Percentiles rank a stretch among this genome's conserved stretches.
These are phyloP conservation scores for Alternaria sp. DNA, from an alignment of 2,329 filamentous ascomycete genomes.

Conservation along the genomic window DNA sequence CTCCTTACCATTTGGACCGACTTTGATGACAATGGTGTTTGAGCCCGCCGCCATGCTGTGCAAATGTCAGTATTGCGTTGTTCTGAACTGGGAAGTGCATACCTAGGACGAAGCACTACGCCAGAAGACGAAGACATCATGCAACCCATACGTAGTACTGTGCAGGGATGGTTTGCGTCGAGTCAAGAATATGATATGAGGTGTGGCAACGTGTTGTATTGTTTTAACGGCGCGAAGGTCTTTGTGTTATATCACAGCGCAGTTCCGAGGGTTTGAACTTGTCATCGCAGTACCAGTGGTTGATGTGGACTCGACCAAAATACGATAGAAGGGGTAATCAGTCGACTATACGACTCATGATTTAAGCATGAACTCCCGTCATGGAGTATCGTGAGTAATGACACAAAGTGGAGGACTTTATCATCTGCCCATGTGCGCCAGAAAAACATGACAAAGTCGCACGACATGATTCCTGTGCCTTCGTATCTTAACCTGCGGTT, in stretches of 20 bases:
- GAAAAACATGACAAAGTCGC: neutral
- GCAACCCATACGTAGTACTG: neutral
- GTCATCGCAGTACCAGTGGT: neutral
- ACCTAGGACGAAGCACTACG: neutral
- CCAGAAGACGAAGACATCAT: neutral
- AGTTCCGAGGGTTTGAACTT: neutral
- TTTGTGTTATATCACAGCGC: neutral
- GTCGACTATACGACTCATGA: neutral
- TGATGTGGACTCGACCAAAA: neutral
- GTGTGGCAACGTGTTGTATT: neutral
- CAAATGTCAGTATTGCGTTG: neutral
- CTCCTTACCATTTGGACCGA: neutral
- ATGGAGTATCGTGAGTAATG: neutral
- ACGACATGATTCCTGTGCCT: neutral
- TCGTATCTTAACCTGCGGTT: neutral
- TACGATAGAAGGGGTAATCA: neutral
- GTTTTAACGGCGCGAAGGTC: no score
- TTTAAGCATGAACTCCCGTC: neutral
- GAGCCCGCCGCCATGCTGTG: neutral
- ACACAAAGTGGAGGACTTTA: neutral
- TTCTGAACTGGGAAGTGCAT: neutral
- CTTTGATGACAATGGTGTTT: conserved; percentile 6
- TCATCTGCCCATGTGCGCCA: neutral
- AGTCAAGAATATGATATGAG: neutral
- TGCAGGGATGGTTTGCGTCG: neutral